Evolutionary conservation across 73 alveolate genomes (phyloP).

Genomic region (Uronychia setigera): DNA sequence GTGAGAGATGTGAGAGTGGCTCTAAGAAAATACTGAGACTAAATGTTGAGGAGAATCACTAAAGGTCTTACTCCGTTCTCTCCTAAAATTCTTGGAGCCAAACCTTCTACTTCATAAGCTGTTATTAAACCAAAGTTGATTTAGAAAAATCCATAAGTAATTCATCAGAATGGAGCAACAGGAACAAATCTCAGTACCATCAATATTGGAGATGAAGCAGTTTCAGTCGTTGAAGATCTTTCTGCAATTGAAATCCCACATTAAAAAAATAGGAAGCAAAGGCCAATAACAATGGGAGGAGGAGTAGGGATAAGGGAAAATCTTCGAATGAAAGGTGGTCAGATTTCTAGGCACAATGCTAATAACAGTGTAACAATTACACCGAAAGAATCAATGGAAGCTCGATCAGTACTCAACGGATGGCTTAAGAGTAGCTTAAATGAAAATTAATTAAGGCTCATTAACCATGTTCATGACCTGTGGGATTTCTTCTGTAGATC

Average conservation of each 20-base stretch:
- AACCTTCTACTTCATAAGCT: no score
- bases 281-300: no score
- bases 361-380: background rate
- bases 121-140: no score
- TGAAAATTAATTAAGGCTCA: background rate
- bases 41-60: constrained; percentile 45
- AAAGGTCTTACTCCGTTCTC: background rate
- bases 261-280: no score
- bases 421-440: background rate
- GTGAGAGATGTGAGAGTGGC: constrained; percentile 84
- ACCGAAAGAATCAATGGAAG: background rate
- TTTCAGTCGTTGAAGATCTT: no score
- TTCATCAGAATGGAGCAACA: no score
- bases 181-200: no score
- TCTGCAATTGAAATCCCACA: no score
- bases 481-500: background rate
- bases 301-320: no score
- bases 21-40: constrained; percentile 68
- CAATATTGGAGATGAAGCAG: no score
- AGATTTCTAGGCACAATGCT: background rate
- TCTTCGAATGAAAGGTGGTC: no score
- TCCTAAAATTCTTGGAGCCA: background rate
- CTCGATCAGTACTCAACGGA: background rate
- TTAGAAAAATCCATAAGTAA: no score
- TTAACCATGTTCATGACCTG: background rate